Evolutionary conservation across 495 filamentous ascomycete species (phyloP).

Genomic region (Daldinia bambusicola): DNA sequence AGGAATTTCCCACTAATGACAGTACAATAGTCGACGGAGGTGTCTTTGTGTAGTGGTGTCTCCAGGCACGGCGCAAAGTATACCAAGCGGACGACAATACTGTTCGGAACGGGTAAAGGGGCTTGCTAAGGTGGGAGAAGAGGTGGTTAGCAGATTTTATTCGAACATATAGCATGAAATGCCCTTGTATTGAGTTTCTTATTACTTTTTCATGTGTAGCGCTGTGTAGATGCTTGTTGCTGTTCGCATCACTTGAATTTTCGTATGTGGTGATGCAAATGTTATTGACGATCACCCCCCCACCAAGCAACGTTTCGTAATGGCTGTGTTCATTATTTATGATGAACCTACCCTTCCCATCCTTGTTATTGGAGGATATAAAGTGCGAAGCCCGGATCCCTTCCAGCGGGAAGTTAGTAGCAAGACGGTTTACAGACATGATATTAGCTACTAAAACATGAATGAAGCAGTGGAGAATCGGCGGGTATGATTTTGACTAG

Average conservation of each 20-base stretch:
- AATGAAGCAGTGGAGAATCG: not conserved
- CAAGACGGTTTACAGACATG: not conserved
- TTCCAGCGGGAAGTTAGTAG: too few species aligned
- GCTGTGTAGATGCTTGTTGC: not conserved
- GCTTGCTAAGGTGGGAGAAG: not conserved
- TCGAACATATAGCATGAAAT: not conserved
- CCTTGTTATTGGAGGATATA: not conserved
- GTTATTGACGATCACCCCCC: not conserved
- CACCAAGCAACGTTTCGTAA: not conserved
- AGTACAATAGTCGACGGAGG: conserved; percentile 68
- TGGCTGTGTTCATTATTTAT: too few species aligned
- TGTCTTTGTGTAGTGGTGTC: conserved; percentile 65
- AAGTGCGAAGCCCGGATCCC: too few species aligned
- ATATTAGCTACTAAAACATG: not conserved
- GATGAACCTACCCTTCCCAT: too few species aligned
- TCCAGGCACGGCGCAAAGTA: conserved; percentile 65
- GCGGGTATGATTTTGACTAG: not conserved
- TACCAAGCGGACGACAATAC: conserved; percentile 65
- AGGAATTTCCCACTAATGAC: conserved; percentile 67
- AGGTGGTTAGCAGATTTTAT: not conserved
- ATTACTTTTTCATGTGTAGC: not conserved
- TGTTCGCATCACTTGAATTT: not conserved
- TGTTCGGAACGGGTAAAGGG: conserved; percentile 33
- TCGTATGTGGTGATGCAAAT: not conserved
- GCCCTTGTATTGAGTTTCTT: not conserved